Base-by-base conservation (phyloP, 1,284 basidiomycete species). In the Neonothopanus nambi region DNA sequence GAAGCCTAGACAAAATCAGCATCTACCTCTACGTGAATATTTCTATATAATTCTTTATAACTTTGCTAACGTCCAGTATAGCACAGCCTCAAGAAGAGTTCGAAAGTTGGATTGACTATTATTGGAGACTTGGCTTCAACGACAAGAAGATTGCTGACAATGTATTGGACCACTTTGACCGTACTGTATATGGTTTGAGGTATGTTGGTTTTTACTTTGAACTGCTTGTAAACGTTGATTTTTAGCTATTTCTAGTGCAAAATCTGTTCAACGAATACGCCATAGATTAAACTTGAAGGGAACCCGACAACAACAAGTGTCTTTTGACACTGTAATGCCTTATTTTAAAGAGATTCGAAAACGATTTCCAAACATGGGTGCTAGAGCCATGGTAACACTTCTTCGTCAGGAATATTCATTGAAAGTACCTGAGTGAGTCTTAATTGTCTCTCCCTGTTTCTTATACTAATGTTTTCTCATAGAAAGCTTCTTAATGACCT, bases 111-210 rank as follows among this genome's bases (percentile, higher is more conserved):
- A 35, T 57, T 13, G 30, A 48, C 36, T 52, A 46, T 41, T 55
- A 57, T 21, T 57, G 55, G 55, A 33, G 38, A 17, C 41, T 57
- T 2, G 55, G 55, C 6, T 54, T 57, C 40, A 46, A 49, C 21
- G 46, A 57, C 42, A 52, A 52, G 2, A 12, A 18, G 12, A 57
- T 57, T 15, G 46, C 55, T 9, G 20, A 9, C n/a, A 38, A 57
- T n/a, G 38, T 26, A 8, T 40, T 57, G 7, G 55, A 57, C 40
- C 55, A 57, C 33, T 57, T 57, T 33, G 42, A 51, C 13, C 28
- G 43, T 5, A 21, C n/a, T 4, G 3, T 5, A 21, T 54, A 42
- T 47, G 51, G 55, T 8, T 28, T 57, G n/a, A 54, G 55, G 55
- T 57, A 33, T 15, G 18, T 2, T 18, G 2, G 20, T 3, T 18